Evolutionary conservation across 768 basidiomycete species (phyloP), one percentile per base, ranked within the genome.

Genomic region (Kwoniella botswanensis): DNA sequence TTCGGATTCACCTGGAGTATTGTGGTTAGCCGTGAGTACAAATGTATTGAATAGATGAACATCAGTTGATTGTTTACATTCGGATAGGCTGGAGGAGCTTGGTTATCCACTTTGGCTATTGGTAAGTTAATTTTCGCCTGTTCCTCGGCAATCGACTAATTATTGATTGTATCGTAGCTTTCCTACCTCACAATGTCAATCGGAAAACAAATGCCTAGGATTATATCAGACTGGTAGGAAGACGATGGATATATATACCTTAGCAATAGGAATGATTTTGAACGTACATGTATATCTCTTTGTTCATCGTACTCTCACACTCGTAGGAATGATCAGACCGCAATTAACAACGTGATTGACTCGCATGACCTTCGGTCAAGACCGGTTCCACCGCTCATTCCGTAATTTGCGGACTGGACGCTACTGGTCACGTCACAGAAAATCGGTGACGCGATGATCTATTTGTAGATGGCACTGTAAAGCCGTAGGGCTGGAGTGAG

Each of bases 41-140:
- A 4, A 18, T 24, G 17, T 12, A 59, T 18, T 7, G 17, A 18
- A 56, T 22, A 13, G 3, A 15, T 50, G 22, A 44, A 5, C 26
- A 50, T 50, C 3, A 7, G 35, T 35, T 35, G 35, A 35, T 35
- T 21, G 52, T 11, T 12, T 22, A 26, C 53, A 3, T 42, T 61
- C 5, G 21, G 17, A 26, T 57, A 74, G 73, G 72, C 68, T n/a
- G 77, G 75, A 46, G 77, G 71, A 18, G 77, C 77, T 9, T 79
- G 75, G 75, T n/a, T 79, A 5, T 75, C 74, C 3, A 74, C 70
- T 59, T n/a, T 79, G 6, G 77, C 77, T 15, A 74, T 79, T 42
- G 73, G 74, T 75, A 41, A 68, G 71, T 68, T 68, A 26, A 5
- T 46, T 13, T 52, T 2, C 11, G 12, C n/a, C 15, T 41, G 24